Percentiles rank a stretch among this genome's conserved stretches.
Evolutionary conservation across 148 eudicot genomes (phyloP).

Genomic region (Vaccinium corymbosum): DNA sequence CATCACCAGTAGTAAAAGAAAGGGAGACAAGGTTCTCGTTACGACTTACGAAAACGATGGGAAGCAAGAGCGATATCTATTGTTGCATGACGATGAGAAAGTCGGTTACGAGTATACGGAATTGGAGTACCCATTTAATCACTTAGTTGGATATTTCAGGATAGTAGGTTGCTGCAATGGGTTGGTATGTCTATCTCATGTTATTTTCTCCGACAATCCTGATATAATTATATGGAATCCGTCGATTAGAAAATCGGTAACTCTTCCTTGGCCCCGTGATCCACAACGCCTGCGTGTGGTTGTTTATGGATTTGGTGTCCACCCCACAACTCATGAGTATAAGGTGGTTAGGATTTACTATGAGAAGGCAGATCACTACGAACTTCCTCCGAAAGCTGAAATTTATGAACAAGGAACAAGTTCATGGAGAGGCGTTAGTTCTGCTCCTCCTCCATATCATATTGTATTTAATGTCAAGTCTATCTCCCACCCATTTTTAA

Average conservation of each 20-base stretch:
- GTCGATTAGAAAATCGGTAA: constrained; percentile 15
- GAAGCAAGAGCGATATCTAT: constrained; percentile 21
- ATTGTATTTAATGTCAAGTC: not conserved
- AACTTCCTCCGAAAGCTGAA: not conserved
- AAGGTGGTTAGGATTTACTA: not conserved
- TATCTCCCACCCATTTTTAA: constrained; percentile 26
- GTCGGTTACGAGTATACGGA: constrained; percentile 11
- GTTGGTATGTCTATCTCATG: constrained; percentile 26
- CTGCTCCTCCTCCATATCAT: not conserved
- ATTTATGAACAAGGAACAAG: constrained; percentile 15
- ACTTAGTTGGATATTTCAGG: constrained; percentile 20
- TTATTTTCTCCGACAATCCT: too few species aligned
- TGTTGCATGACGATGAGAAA: constrained; percentile 13
- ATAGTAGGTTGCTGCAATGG: constrained; percentile 35
- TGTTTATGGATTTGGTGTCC: constrained; percentile 28
- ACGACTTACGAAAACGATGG: constrained; percentile 2
- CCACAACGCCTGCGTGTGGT: not conserved
- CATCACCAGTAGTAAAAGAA: not conserved
- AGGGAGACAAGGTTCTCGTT: not conserved
- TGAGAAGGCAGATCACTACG: not conserved
- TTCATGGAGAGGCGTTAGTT: constrained; percentile 18
- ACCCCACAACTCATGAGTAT: constrained; percentile 6
- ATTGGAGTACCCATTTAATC: constrained; percentile 20
- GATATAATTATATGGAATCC: constrained; percentile 34
- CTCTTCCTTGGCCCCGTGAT: not conserved